These are phyloP conservation scores for Xerocomellus amylosporus DNA, from an alignment of 768 basidiomycete genomes.

Conservation along the genomic window DNA sequence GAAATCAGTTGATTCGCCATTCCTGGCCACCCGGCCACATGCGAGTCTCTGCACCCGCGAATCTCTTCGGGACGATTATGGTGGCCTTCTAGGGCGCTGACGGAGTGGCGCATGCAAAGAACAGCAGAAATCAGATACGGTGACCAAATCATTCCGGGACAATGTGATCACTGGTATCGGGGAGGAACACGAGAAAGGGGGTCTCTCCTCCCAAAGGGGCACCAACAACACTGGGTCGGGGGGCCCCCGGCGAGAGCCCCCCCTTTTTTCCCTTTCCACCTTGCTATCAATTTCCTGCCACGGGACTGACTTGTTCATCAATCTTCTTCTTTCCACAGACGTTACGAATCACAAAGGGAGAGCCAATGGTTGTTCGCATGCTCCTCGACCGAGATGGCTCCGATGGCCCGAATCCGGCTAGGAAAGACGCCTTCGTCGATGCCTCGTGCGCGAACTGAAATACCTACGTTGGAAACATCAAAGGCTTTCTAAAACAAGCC, in stretches of 20 bases:
- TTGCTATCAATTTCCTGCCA: not conserved
- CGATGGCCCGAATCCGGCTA: conserved; percentile 38
- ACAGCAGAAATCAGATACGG: not conserved
- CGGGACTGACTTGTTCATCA: not conserved
- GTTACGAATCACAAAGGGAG: conserved; percentile 36
- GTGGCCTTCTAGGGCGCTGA: not conserved
- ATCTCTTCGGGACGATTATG: conserved; percentile 1
- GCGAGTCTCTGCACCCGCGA: conserved; percentile 4
- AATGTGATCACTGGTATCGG: not conserved
- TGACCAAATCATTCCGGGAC: not conserved
- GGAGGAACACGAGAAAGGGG: conserved; percentile 6
- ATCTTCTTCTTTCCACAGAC: not conserved
- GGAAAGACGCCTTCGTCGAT: conserved; percentile 55
- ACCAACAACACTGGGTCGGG: not conserved
- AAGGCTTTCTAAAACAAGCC: conserved; percentile 2
- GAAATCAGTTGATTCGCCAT: conserved; percentile 11
- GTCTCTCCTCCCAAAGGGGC: conserved; percentile 3
- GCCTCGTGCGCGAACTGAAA: conserved; percentile 58
- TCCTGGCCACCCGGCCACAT: not conserved
- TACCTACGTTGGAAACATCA: conserved; percentile 5
- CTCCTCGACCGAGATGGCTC: conserved; percentile 46
- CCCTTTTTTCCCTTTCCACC: not conserved
- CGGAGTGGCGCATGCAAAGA: conserved; percentile 1
- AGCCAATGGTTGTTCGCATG: conserved; percentile 48
- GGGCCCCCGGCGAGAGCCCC: not conserved